Evolutionary conservation across 805 yeast genomes (phyloP), one percentile per base, ranked within the genome.

Genomic region (Saccharomycopsis sp.): DNA sequence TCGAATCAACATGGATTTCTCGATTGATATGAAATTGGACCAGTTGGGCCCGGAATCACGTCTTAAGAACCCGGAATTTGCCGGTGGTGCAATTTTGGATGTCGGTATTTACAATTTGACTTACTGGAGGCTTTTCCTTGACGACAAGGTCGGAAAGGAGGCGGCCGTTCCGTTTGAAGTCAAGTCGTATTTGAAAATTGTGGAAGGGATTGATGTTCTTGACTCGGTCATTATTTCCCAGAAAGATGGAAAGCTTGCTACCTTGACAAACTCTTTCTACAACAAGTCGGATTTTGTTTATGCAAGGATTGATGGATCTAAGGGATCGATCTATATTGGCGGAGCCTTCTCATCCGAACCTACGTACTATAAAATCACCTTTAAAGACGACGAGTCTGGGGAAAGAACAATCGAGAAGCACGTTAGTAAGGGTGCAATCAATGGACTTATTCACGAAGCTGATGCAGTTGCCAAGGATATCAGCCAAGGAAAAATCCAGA

Each of bases 71-170:
- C 76, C 73, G 2, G 66, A 68, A 16, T 71, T 79, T 52, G 85
- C 81, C 2, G 87, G 82, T 14, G 85, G 87, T 21, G 78, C 83
- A 0, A 64, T 81, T 51, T 73, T 81, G 62, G 86, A 82, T 65
- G 70, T 81, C 57, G 84, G 85, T 1, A 73, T 81, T 53, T 82
- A 82, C 61, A 68, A 79, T 2, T 61, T 80, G 53, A 79, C 81
- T 2, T 81, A 76, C 63, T 69, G 73, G 16, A 65, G 82, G 56
- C 57, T 76, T 8, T 69, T 76, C 24, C 63, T 76, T 58, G 75
- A 75, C 62, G 64, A 68, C 37, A 62, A 69, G 24, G 46, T 69
- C 40, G 75, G 76, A 23, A 64, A 65, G 41, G 64, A 69, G 14
- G 68, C 67, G 12, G 52, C 57, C 9, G 24, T 51, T 14, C 34